Percentiles rank a stretch among this genome's conserved stretches.
Evolutionary conservation across 1,284 basidiomycete species (phyloP).

Genomic region (Cryptococcus sp.): DNA sequence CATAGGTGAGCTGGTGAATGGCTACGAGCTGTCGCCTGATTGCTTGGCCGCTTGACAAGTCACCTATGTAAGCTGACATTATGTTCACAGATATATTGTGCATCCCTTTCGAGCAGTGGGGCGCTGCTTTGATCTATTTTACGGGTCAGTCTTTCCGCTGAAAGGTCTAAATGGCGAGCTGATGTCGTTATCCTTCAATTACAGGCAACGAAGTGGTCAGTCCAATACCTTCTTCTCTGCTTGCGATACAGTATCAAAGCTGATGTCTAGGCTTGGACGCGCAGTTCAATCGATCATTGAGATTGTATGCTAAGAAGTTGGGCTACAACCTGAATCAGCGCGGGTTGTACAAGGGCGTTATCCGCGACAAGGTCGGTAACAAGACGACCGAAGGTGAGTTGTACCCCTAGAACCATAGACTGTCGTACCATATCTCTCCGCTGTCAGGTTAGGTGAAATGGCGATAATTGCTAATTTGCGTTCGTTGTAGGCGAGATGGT

Average conservation of each 20-base stretch:
- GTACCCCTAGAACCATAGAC: not conserved
- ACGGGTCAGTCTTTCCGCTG: slow-evolving; percentile 60
- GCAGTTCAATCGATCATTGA: slow-evolving; percentile 85
- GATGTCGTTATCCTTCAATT: no score
- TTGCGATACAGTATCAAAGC: not conserved
- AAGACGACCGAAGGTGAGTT: slow-evolving; percentile 67
- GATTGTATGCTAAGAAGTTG: slow-evolving; percentile 75
- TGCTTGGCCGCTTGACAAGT: not conserved
- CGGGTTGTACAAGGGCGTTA: slow-evolving; percentile 69
- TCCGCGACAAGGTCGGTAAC: slow-evolving; percentile 65
- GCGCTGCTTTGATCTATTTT: slow-evolving; percentile 84
- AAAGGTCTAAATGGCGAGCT: no score
- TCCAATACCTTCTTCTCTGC: slow-evolving; percentile 9
- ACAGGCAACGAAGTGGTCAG: slow-evolving; percentile 75
- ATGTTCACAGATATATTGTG: slow-evolving; percentile 62
- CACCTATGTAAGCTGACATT: not conserved
- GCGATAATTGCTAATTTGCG: no score
- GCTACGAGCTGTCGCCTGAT: not conserved
- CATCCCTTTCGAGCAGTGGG: slow-evolving; percentile 73
- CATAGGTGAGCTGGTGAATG: slow-evolving; percentile 61
- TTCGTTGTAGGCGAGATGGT: slow-evolving; percentile 63
- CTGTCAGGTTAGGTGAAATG: no score
- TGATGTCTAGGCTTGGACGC: slow-evolving; percentile 4
- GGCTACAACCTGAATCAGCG: slow-evolving; percentile 85
- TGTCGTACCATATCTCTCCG: not conserved